phyloP scores from a whole-genome alignment of 2,329 filamentous ascomycete genomes.

The Periconia macrospinosa region DNA sequence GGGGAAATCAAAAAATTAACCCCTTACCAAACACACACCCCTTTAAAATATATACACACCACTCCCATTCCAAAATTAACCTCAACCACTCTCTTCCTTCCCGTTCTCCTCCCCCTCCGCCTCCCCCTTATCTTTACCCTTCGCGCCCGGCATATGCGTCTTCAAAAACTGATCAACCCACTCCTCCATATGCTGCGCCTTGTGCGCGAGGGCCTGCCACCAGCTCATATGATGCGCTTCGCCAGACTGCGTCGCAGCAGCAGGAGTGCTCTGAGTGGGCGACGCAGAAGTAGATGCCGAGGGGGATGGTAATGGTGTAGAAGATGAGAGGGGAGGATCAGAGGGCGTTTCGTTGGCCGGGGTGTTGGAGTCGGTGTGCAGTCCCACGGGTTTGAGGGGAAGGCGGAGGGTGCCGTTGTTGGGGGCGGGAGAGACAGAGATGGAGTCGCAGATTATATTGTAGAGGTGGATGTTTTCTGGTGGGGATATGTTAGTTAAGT shows the following conservation, averaged over 20 bases:
- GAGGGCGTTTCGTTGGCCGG: conserved; percentile 51
- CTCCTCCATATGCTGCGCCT: conserved; percentile 36
- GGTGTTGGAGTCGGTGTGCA: conserved; percentile 58
- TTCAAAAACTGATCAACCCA: conserved; percentile 41
- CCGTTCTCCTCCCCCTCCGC: no score
- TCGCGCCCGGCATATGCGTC: conserved; percentile 23
- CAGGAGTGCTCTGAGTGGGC: conserved; percentile 16
- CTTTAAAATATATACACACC: no score
- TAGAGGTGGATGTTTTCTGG: conserved; percentile 93
- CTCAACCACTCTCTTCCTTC: no score
- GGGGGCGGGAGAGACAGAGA: conserved; percentile 70
- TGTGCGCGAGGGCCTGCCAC: conserved; percentile 44
- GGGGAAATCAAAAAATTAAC: no score
- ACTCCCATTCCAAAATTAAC: no score
- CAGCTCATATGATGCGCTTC: conserved; percentile 21
- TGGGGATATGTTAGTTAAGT: not conserved
- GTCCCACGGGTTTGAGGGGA: conserved; percentile 65
- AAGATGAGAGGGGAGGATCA: conserved; percentile 49
- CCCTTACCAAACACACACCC: no score
- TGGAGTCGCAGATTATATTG: conserved; percentile 88
- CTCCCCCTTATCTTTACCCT: no score
- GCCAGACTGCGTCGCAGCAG: conserved; percentile 8
- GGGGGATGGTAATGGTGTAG: conserved; percentile 5
- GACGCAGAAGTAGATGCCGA: not conserved
- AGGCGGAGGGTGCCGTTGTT: conserved; percentile 88